These are phyloP conservation scores for Aspergillus pseudoterreus DNA, from an alignment of 2,329 filamentous ascomycete genomes.

Conservation along the genomic window DNA sequence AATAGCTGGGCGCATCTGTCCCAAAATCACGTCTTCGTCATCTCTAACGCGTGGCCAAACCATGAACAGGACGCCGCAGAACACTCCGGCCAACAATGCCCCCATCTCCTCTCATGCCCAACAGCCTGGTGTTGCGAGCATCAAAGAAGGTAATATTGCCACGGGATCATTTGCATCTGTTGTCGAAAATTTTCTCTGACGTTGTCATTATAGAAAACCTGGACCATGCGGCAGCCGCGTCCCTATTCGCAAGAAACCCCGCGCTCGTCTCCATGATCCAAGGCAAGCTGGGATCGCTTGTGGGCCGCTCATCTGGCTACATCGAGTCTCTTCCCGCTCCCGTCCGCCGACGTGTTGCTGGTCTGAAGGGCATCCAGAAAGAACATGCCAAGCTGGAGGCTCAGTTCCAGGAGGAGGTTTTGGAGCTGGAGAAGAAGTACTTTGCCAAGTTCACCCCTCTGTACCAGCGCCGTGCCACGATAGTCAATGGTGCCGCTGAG, in stretches of 20 bases:
- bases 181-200: conserved; percentile 12
- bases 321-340: conserved; percentile 89
- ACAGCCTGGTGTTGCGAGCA: conserved; percentile 88
- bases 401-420: conserved; percentile 96
- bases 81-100: conserved; percentile 91
- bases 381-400: conserved; percentile 98
- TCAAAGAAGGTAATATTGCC: conserved; percentile 79
- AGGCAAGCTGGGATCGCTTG: conserved; percentile 86
- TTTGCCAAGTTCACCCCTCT: conserved; percentile 98
- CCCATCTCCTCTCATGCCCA: conserved; percentile 97
- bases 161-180: conserved; percentile 30
- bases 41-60: conserved; percentile 28
- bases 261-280: conserved; percentile 96
- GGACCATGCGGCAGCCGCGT: conserved; percentile 80
- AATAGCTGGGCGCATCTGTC: background rate
- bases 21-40: conserved; percentile 8
- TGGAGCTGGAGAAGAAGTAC: conserved; percentile 99
- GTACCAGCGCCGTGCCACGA: conserved; percentile 89
- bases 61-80: conserved; percentile 80
- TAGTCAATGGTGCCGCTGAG: conserved; percentile 83
- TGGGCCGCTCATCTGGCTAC: conserved; percentile 94
- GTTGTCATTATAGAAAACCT: conserved; percentile 67
- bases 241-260: conserved; percentile 93
- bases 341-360: conserved; percentile 89
- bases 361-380: conserved; percentile 96